Evolutionary conservation across 2,329 filamentous ascomycete genomes (phyloP), one percentile per base, ranked within the genome.

Genomic region (Trichoderma endophyticum): DNA sequence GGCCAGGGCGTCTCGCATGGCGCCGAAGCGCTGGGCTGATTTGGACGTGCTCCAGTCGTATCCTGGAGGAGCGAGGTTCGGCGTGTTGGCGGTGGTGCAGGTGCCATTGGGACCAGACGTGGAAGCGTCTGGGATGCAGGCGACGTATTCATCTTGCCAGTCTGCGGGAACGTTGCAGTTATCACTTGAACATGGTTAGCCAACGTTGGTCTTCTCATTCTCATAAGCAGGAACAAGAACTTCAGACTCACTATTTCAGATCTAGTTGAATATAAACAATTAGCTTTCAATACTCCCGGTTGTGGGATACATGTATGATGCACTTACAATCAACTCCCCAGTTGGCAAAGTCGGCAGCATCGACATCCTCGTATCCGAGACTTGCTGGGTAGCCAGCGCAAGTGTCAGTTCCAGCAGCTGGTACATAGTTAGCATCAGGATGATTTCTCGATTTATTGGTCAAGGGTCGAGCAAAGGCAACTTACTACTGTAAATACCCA

Each of bases 401-500:
- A 6, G 76, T 77, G 4, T 15, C 21, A 5, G 71, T 74, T 5
- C 76, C 74, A 43, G 74, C 73, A 70, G 69, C 76, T 76, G 34
- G 56, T 34, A 14, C 28, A 26, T 64, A 59, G 28, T 71, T 15
- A 74, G 26, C 7, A 60, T 51, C 21, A 8, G 6, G 15, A 32
- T 30, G 4, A 3, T 11, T 7, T 32, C 56, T 28, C 6, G 56
- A 14, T 14, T 24, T 18, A n/a, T 56, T 30, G 11, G 39, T 3
- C 60, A 66, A 11, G 4, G 6, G 21, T n/a, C 4, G 7, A 26
- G 3, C 3, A 9, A 34, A 51, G 24, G 63, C 72, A 81, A 56
- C 87, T 86, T 0, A 77, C 85, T 86, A 75, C 86, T 86, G 76
- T 92, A 92, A 71, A 92, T 90, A 1, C 90, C 90, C 11, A 90